These are phyloP conservation scores for Kodamaea jinghongensis DNA, from an alignment of 805 yeast genomes.

Conservation along the genomic window DNA sequence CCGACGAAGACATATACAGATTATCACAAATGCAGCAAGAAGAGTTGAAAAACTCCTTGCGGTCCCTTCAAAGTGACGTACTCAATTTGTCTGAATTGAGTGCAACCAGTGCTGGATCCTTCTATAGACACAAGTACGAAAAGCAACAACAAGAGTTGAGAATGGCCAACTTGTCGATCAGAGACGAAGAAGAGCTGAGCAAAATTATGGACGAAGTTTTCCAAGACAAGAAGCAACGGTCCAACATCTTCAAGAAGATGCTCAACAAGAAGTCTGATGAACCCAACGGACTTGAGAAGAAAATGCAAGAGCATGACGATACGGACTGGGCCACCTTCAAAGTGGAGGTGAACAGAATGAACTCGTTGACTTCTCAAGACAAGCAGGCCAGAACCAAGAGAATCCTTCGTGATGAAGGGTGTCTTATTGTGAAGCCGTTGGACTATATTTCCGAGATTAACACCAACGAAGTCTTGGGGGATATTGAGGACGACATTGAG, in stretches of 20 bases:
- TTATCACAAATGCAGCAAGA: slow-evolving; percentile 34
- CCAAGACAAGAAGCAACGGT: slow-evolving; percentile 42
- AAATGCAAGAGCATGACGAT: slow-evolving; percentile 29
- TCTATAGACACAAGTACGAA: slow-evolving; percentile 67
- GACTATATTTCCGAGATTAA: slow-evolving; percentile 43
- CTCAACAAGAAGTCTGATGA: slow-evolving; percentile 28
- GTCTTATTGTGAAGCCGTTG: slow-evolving; percentile 41
- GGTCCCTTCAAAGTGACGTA: slow-evolving; percentile 46
- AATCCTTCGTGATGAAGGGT: slow-evolving; percentile 38
- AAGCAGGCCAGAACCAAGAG: slow-evolving; percentile 67
- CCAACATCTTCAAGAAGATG: slow-evolving; percentile 46
- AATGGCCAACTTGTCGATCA: slow-evolving; percentile 19
- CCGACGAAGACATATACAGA: slow-evolving; percentile 27
- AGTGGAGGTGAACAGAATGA: slow-evolving; percentile 40
- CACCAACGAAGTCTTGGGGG: slow-evolving; percentile 34
- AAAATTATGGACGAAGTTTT: slow-evolving; percentile 40
- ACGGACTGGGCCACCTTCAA: slow-evolving; percentile 40
- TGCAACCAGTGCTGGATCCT: slow-evolving; percentile 88
- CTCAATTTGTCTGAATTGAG: slow-evolving; percentile 64
- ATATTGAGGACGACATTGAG: slow-evolving; percentile 10
- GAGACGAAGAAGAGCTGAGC: slow-evolving; percentile 16
- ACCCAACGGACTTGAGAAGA: slow-evolving; percentile 30
- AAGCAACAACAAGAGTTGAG: slow-evolving; percentile 21
- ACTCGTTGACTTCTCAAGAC: slow-evolving; percentile 43
- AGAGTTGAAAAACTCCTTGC: slow-evolving; percentile 38